These are phyloP conservation scores for Isabelozyma heimii DNA, from an alignment of 805 yeast genomes.

Conservation along the genomic window DNA sequence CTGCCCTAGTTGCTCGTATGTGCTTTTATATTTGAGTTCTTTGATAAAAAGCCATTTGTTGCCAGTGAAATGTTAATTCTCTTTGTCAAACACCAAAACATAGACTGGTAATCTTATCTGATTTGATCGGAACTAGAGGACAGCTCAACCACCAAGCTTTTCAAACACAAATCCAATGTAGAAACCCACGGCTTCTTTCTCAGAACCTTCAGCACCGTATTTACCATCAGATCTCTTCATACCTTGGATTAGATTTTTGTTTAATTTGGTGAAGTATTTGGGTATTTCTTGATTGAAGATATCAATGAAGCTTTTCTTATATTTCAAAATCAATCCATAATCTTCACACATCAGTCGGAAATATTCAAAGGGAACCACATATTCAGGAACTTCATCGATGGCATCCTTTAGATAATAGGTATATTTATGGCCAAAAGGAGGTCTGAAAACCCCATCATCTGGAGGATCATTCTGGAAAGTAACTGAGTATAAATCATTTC, in stretches of 20 bases:
- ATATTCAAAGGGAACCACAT: conserved; percentile 90
- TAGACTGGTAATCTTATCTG: too few species aligned
- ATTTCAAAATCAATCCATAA: conserved; percentile 68
- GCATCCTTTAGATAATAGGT: conserved; percentile 86
- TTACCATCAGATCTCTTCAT: conserved; percentile 76
- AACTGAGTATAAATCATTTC: conserved; percentile 80
- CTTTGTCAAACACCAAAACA: too few species aligned
- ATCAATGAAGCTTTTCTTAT: conserved; percentile 75
- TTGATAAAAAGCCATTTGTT: too few species aligned
- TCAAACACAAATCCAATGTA: conserved; percentile 83
- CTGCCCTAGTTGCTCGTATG: too few species aligned
- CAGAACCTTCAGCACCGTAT: conserved; percentile 85
- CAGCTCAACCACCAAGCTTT: conserved; percentile 35
- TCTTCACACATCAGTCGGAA: conserved; percentile 82
- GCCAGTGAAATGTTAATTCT: too few species aligned
- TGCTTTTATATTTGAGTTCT: too few species aligned
- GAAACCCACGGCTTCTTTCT: conserved; percentile 86
- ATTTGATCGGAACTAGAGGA: not conserved
- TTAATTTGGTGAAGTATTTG: conserved; percentile 53
- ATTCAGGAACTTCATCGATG: conserved; percentile 94
- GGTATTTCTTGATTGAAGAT: conserved; percentile 81
- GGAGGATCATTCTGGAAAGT: conserved; percentile 79
- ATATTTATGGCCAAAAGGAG: conserved; percentile 82
- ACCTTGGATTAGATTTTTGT: conserved; percentile 63
- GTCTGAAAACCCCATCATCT: conserved; percentile 65